A percentile compares a stretch with the other conserved stretches of the same genome.
phyloP scores from a whole-genome alignment of 768 basidiomycete genomes.

The Boletus fagicola region DNA sequence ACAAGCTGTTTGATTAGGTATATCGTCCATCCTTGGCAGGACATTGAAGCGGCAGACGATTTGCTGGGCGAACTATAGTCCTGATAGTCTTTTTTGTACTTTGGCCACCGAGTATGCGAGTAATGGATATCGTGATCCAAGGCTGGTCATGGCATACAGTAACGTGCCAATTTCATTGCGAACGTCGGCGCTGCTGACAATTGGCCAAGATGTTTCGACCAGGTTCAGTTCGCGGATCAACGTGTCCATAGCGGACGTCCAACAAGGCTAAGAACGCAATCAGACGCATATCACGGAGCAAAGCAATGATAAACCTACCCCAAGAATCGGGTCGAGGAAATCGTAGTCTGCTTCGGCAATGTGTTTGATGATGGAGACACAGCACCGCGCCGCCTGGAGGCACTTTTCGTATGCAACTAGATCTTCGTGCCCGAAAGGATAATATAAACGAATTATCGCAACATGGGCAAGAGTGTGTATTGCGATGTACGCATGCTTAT shows the following conservation, averaged over 20 bases:
- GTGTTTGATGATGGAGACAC: conserved; percentile 59
- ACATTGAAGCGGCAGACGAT: not conserved
- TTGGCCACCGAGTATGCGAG: conserved; percentile 37
- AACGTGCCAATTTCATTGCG: conserved; percentile 60
- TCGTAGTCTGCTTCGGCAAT: conserved; percentile 63
- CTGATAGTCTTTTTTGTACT: conserved; percentile 32
- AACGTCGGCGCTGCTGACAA: conserved; percentile 54
- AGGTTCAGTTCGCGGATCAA: conserved; percentile 64
- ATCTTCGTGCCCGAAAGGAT: conserved; percentile 59
- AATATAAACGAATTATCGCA: conserved; percentile 64
- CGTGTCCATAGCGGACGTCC: conserved; percentile 67
- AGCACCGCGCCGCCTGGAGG: conserved; percentile 58
- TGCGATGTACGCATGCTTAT: conserved; percentile 57
- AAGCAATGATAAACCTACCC: conserved; percentile 44
- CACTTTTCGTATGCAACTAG: conserved; percentile 64
- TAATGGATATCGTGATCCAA: conserved; percentile 61
- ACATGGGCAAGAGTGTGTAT: conserved; percentile 66
- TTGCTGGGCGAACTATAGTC: conserved; percentile 21
- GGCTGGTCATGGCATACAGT: conserved; percentile 61
- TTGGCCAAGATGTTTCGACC: conserved; percentile 63
- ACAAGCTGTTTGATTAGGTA: not conserved
- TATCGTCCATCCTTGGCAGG: not conserved
- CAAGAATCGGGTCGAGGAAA: conserved; percentile 76
- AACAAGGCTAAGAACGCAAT: conserved; percentile 53
- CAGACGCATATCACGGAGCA: conserved; percentile 5